These are phyloP conservation scores for Lophiotrema nucula DNA, from an alignment of 495 filamentous ascomycete genomes.

Conservation along the genomic window DNA sequence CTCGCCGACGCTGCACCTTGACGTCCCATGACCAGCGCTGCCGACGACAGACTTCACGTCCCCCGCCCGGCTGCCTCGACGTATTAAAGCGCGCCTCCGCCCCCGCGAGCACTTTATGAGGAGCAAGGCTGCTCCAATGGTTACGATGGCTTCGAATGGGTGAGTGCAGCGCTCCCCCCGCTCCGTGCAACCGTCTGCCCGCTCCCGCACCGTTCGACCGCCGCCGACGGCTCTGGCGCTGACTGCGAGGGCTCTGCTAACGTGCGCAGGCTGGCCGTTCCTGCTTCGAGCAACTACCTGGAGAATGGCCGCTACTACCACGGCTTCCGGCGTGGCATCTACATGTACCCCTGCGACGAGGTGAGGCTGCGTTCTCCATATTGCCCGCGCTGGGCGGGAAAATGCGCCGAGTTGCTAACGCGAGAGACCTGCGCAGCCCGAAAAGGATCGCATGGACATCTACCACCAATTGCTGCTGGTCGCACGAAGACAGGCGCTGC, in stretches of 20 bases:
- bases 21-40: constrained; percentile 26
- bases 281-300: constrained; percentile 43
- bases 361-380: constrained; percentile 36
- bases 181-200: constrained; percentile 26
- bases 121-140: constrained; percentile 35
- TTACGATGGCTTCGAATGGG: constrained; percentile 41
- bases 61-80: neutral
- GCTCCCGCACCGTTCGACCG: neutral
- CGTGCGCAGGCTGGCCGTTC: constrained; percentile 29
- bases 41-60: neutral
- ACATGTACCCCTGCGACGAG: constrained; percentile 64
- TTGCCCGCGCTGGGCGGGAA: neutral
- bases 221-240: neutral
- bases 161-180: constrained; percentile 33
- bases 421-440: constrained; percentile 31
- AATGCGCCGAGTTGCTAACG: constrained; percentile 21
- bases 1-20: constrained; percentile 1
- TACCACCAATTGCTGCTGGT: constrained; percentile 50
- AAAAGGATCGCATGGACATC: constrained; percentile 47
- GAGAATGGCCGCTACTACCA: constrained; percentile 61
- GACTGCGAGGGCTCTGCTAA: neutral
- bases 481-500: constrained; percentile 59
- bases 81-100: constrained; percentile 10
- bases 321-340: constrained; percentile 55
- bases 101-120: constrained; percentile 15